Base-by-base conservation (phyloP, 257 asterid species). In the Ilex asprella region DNA sequence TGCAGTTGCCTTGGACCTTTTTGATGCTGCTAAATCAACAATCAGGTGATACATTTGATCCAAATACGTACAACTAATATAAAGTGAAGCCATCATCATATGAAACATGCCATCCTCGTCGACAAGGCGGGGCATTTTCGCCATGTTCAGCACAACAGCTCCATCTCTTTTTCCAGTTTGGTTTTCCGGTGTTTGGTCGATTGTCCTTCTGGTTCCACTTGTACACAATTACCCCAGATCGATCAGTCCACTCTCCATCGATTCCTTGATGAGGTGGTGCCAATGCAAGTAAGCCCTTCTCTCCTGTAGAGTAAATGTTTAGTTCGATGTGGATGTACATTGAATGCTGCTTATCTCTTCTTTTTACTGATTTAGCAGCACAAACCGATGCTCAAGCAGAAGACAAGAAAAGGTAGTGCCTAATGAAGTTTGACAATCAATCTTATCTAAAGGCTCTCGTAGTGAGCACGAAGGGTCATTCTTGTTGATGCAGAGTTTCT, bases 191-290 rank as follows among this genome's bases (percentile, higher is more conserved):
- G 70, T 80, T 82, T 7, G 93, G 88, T 51, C 88, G 71, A 39
- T 83, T 70, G 7, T 77, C 78, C 69, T 75, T 86, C 58, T 79
- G 83, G 30, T 83, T 86, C 95, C 95, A 81, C 72, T 73, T 83
- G 83, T 86, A 83, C 13, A 86, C 82, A 54, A 79, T 86, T 2
- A 81, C 87, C 0, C 94, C 88, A 10, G 83, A 81, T 55, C 30
- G 16, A 64, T 87, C 91, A 10, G 84, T 82, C 87, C 86, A 82
- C 64, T 82, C 91, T 56, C 91, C 91, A 60, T 82, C 85, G 12
- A 87, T 80, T 49, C 86, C 86, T 70, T 87, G 88, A 75, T 86
- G 88, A 39, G 87, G 89, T 27, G 91, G 91, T 21, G 89, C 82
- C 0, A 70, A 76, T 31, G 87, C 77, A 47, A 75, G 82, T 67